These are phyloP conservation scores for Clarireedia monteithiana DNA, from an alignment of 2,329 filamentous ascomycete species.

Conservation along the genomic window DNA sequence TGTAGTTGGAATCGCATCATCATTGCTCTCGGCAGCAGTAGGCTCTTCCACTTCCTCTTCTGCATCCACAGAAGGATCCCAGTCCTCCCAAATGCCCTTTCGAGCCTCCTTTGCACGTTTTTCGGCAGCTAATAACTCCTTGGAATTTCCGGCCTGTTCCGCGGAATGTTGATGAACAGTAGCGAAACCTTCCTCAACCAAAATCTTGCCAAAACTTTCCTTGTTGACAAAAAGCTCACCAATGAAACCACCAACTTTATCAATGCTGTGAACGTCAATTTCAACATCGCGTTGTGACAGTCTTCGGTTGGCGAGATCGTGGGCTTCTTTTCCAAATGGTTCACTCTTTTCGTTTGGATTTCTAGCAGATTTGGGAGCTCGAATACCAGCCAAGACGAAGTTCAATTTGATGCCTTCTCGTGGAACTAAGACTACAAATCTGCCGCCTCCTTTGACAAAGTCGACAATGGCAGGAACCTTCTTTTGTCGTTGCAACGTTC, in stretches of 20 bases:
- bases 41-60: conserved; percentile 47
- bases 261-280: conserved; percentile 87
- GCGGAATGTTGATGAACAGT: conserved; percentile 92
- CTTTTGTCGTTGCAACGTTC: conserved; percentile 81
- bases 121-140: conserved; percentile 82
- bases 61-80: conserved; percentile 81
- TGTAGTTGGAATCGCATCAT: conserved; percentile 45
- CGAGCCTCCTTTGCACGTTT: conserved; percentile 79
- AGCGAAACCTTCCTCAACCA: conserved; percentile 90
- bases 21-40: conserved; percentile 40
- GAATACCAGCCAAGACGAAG: conserved; percentile 87
- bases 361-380: conserved; percentile 79
- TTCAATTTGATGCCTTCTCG: conserved; percentile 92
- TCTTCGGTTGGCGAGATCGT: conserved; percentile 81
- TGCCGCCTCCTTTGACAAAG: conserved; percentile 93
- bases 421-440: conserved; percentile 87
- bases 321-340: conserved; percentile 89
- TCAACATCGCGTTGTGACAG: conserved; percentile 94
- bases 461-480: conserved; percentile 90
- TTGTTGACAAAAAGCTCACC: conserved; percentile 88
- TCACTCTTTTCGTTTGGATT: conserved; percentile 73
- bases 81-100: conserved; percentile 89
- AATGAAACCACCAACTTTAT: conserved; percentile 97
- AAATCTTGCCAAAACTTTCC: conserved; percentile 87
- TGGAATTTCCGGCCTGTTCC: conserved; percentile 85